Conservation (phyloP, 257 asterid genomes). For the Gentiana straminea region DNA sequence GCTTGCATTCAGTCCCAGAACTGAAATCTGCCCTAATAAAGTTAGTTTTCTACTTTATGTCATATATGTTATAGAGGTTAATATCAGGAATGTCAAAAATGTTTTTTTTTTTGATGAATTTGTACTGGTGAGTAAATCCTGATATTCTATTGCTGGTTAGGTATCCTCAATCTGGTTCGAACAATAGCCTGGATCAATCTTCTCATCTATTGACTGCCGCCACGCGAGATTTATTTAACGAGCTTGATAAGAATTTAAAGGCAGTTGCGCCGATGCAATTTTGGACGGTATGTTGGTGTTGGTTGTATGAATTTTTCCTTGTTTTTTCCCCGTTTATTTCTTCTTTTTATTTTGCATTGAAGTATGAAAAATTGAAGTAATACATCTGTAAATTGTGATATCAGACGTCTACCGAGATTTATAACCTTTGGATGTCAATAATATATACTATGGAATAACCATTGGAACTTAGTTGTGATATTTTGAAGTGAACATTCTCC, state of each 20-base stretch:
- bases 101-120: not conserved
- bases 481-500: too few species aligned
- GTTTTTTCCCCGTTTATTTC: too few species aligned
- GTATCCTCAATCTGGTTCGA: constrained; percentile 57
- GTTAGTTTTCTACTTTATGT: constrained; percentile 37
- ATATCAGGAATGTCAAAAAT: constrained; percentile 2
- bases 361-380: too few species aligned
- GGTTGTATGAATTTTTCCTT: not conserved
- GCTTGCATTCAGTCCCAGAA: constrained; percentile 95
- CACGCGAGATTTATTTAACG: constrained; percentile 74
- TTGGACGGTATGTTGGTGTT: constrained; percentile 55
- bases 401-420: too few species aligned
- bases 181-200: constrained; percentile 63
- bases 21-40: constrained; percentile 68
- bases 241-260: constrained; percentile 81
- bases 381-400: too few species aligned
- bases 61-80: not conserved
- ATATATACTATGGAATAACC: too few species aligned
- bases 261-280: constrained; percentile 94
- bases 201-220: constrained; percentile 85
- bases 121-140: constrained; percentile 9
- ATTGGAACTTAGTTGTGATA: too few species aligned
- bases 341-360: too few species aligned
- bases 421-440: too few species aligned
- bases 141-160: constrained; percentile 30